A percentile compares a stretch with the other conserved stretches of the same genome.
Conservation (phyloP, 2,329 filamentous ascomycete genomes). For the Fusarium solani-melongenae region DNA sequence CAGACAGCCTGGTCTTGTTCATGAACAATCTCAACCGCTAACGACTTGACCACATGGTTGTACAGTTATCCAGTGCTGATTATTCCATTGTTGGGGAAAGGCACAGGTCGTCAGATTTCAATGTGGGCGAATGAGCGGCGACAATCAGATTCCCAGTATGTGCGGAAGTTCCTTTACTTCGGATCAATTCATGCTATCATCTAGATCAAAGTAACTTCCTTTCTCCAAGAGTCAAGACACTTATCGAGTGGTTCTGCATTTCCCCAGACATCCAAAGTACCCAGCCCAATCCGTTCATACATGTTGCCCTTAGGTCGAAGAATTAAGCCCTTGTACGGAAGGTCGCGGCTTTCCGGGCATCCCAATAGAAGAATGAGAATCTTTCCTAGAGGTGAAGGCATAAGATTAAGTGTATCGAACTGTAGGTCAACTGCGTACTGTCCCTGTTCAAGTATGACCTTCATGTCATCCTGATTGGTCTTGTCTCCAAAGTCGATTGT, state of each 20-base stretch:
- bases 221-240: background rate
- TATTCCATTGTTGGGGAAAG: too few species aligned
- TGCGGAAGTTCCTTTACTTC: background rate
- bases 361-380: background rate
- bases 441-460: background rate
- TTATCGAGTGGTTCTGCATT: background rate
- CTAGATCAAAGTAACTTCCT: background rate
- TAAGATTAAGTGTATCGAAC: background rate
- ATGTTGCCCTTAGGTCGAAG: background rate
- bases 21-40: background rate
- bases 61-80: background rate
- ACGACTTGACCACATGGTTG: background rate
- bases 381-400: background rate
- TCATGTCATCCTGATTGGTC: background rate
- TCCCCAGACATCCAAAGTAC: background rate
- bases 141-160: background rate
- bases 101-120: background rate
- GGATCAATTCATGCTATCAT: background rate
- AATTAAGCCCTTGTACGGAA: background rate
- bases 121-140: accelerated
- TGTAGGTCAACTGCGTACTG: background rate
- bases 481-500: background rate
- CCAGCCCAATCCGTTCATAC: background rate
- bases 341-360: background rate
- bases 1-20: background rate